A percentile compares a stretch with the other conserved stretches of the same genome.
phyloP scores from a whole-genome alignment of 1,139 yeast species.

The Citeromyces siamensis region DNA sequence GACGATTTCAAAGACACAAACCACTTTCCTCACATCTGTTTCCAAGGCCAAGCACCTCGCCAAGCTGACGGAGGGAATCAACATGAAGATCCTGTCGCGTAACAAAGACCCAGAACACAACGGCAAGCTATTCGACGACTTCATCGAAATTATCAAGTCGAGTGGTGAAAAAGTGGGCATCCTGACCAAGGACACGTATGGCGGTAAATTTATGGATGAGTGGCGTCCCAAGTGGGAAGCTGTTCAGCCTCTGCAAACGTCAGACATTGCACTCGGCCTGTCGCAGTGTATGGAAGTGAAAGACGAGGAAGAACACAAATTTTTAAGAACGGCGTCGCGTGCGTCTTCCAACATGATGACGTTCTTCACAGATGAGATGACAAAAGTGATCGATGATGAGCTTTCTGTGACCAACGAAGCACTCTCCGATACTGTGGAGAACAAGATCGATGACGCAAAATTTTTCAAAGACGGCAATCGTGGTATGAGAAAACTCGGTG shows the following conservation, averaged over 20 bases:
- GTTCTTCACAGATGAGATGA: conserved; percentile 80
- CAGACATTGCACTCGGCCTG: conserved; percentile 44
- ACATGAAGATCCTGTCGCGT: conserved; percentile 63
- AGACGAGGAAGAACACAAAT: conserved; percentile 66
- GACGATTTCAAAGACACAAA: conserved; percentile 46
- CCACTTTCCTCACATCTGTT: conserved; percentile 64
- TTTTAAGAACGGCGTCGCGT: conserved; percentile 60
- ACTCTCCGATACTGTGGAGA: conserved; percentile 68
- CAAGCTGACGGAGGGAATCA: conserved; percentile 29
- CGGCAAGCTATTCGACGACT: conserved; percentile 47
- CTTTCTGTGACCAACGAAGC: conserved; percentile 60
- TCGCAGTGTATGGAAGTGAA: conserved; percentile 60
- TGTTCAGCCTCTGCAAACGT: conserved; percentile 28
- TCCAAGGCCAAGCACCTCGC: conserved; percentile 79
- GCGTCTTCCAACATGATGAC: conserved; percentile 77
- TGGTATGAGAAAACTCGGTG: conserved; percentile 41
- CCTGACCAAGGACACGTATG: conserved; percentile 56
- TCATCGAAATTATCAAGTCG: conserved; percentile 35
- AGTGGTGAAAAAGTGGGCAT: conserved; percentile 44
- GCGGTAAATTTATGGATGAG: conserved; percentile 76
- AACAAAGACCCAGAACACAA: conserved; percentile 75
- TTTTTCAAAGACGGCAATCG: conserved; percentile 49
- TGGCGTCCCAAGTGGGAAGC: conserved; percentile 52
- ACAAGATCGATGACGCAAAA: conserved; percentile 65
- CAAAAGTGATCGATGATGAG: conserved; percentile 79